A percentile compares a stretch with the other conserved stretches of the same genome.
phyloP scores from a whole-genome alignment of 2,329 filamentous ascomycete genomes.

The Elsinoe fawcettii region DNA sequence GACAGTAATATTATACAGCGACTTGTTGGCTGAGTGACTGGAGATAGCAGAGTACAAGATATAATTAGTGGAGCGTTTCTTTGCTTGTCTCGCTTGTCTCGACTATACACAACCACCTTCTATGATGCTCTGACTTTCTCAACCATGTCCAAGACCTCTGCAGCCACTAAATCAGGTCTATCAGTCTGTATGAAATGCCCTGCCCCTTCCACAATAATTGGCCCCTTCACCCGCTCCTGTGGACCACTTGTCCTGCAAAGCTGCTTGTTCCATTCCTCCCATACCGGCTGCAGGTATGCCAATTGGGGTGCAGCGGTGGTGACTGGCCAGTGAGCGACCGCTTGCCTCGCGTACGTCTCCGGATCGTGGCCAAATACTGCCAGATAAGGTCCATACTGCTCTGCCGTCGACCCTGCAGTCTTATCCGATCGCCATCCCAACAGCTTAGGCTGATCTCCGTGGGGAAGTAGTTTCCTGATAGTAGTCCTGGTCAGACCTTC shows the following conservation, averaged over 20 bases:
- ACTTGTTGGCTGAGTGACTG: too few species aligned
- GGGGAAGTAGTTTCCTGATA: slow-evolving; percentile 38
- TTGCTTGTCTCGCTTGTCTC: too few species aligned
- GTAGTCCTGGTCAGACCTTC: slow-evolving; percentile 45
- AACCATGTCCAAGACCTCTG: neutral
- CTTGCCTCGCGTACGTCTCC: slow-evolving; percentile 40
- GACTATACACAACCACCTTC: too few species aligned
- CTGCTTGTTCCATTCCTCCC: slow-evolving; percentile 48
- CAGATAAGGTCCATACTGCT: slow-evolving; percentile 32
- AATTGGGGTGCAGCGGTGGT: slow-evolving; percentile 33
- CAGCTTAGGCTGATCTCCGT: slow-evolving; percentile 37
- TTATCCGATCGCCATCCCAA: slow-evolving; percentile 16
- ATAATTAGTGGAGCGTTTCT: too few species aligned
- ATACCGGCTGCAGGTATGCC: slow-evolving; percentile 47
- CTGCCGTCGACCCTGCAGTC: neutral
- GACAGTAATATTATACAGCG: too few species aligned
- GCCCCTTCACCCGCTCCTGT: slow-evolving; percentile 34
- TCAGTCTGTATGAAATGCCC: slow-evolving; percentile 52
- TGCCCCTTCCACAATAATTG: slow-evolving; percentile 41
- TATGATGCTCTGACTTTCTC: neutral
- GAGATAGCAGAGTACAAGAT: too few species aligned
- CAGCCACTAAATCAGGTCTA: slow-evolving; percentile 41
- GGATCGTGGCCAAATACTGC: slow-evolving; percentile 49
- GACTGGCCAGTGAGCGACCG: slow-evolving; percentile 1
- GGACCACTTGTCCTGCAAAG: slow-evolving; percentile 38